phyloP scores from a whole-genome alignment of 768 basidiomycete genomes.

The Boletus sp. region DNA sequence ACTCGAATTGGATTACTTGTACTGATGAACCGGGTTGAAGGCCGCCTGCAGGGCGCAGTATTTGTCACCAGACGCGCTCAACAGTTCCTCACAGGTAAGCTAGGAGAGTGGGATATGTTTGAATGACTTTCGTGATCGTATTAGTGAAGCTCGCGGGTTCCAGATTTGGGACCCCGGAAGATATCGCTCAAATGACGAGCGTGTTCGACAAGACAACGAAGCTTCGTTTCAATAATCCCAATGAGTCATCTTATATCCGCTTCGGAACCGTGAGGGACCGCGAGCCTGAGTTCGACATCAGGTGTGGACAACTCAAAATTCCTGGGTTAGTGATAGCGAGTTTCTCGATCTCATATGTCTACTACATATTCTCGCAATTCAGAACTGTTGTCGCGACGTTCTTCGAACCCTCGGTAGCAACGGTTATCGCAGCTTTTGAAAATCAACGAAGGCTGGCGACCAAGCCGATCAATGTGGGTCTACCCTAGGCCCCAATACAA shows the following conservation, averaged over 20 bases:
- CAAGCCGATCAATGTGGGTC: constrained; percentile 25
- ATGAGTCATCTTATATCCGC: constrained; percentile 42
- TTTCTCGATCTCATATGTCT: background rate
- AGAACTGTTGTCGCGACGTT: constrained; percentile 28
- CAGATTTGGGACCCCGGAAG: constrained; percentile 35
- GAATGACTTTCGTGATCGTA: background rate
- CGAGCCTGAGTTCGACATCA: constrained; percentile 39
- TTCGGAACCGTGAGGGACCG: constrained; percentile 45
- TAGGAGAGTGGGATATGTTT: background rate
- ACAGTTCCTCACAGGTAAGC: constrained; percentile 37
- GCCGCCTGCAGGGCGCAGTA: constrained; percentile 47
- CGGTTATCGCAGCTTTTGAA: constrained; percentile 24
- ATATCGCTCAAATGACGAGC: constrained; percentile 38
- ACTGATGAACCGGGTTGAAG: constrained; percentile 24
- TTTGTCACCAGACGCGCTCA: constrained; percentile 47
- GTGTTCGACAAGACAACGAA: constrained; percentile 49
- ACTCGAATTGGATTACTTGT: background rate
- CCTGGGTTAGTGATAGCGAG: constrained; percentile 22
- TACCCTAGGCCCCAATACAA: background rate
- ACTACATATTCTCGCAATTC: too few relatives aligned
- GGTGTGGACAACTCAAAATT: constrained; percentile 45
- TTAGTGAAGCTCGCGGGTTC: constrained; percentile 41
- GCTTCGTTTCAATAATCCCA: constrained; percentile 37
- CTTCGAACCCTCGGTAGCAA: constrained; percentile 26
- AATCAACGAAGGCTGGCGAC: constrained; percentile 19